Percentiles rank a stretch among this genome's conserved stretches.
These are phyloP conservation scores for Erythrophleum ivorense DNA, from an alignment of 331 rosid species.

Conservation along the genomic window DNA sequence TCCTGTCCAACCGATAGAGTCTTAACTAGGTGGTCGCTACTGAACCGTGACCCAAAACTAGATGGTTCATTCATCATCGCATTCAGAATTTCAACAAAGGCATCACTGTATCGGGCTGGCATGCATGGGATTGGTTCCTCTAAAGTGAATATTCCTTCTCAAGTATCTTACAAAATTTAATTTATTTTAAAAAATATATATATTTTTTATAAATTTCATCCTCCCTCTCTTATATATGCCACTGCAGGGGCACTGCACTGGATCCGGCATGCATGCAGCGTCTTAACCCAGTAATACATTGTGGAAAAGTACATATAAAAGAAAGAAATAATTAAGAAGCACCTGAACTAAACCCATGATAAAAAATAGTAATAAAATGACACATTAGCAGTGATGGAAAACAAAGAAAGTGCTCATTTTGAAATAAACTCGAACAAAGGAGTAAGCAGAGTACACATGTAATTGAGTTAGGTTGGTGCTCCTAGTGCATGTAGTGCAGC, in stretches of 20 bases:
- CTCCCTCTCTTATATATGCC: no score
- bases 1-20: constrained; percentile 17
- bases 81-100: background rate
- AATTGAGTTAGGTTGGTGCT: background rate
- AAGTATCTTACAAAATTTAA: no score
- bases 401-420: background rate
- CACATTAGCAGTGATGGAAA: background rate
- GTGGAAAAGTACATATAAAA: background rate
- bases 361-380: background rate
- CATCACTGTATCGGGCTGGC: background rate
- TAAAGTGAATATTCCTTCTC: no score
- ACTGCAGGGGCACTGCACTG: no score
- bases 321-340: background rate
- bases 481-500: background rate
- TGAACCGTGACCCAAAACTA: background rate
- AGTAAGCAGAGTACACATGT: background rate
- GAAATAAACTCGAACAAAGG: background rate
- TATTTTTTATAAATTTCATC: no score
- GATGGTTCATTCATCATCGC: background rate
- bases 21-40: background rate
- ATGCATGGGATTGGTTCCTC: no score
- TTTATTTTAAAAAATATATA: no score
- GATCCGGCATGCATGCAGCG: constrained; percentile 14
- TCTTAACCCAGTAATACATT: background rate
- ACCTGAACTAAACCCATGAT: background rate